Conservation (phyloP, 495 filamentous ascomycete species). For the Penicillium antarcticum region DNA sequence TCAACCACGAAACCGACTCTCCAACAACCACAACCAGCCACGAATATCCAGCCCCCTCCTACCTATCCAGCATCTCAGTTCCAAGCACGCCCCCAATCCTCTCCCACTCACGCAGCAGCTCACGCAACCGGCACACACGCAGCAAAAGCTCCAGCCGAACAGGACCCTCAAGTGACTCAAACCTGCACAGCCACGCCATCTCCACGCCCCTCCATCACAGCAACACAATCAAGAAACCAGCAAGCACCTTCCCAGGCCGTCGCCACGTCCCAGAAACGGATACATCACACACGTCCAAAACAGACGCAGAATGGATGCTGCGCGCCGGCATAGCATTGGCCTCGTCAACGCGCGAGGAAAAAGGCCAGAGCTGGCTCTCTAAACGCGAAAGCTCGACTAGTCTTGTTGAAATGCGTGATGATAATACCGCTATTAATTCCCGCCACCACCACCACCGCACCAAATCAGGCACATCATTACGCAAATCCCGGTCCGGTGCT, state of each 20-base stretch:
- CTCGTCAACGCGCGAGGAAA: slow-evolving; percentile 68
- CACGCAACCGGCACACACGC: slow-evolving; percentile 35
- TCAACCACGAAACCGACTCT: slow-evolving; percentile 18
- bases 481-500: slow-evolving; percentile 32
- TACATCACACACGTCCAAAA: slow-evolving; percentile 17
- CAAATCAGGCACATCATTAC: slow-evolving; percentile 19
- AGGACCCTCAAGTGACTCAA: slow-evolving; percentile 32
- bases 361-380: slow-evolving; percentile 75
- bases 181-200: slow-evolving; percentile 26
- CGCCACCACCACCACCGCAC: slow-evolving; percentile 27
- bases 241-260: slow-evolving; percentile 3
- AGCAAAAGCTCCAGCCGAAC: slow-evolving; percentile 38
- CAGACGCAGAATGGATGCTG: slow-evolving; percentile 70
- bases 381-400: slow-evolving; percentile 71
- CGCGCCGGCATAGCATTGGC: slow-evolving; percentile 69
- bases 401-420: slow-evolving; percentile 43
- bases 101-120: slow-evolving; percentile 45
- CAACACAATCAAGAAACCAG: slow-evolving; percentile 11
- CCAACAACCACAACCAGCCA: slow-evolving; percentile 1
- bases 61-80: slow-evolving; percentile 43
- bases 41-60: slow-evolving; percentile 30
- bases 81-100: slow-evolving; percentile 47
- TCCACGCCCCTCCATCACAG: slow-evolving; percentile 25
- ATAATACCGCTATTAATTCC: slow-evolving; percentile 7
- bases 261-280: slow-evolving; percentile 3